These are phyloP conservation scores for Amanita rubescens DNA, from an alignment of 768 basidiomycete species.

Conservation along the genomic window DNA sequence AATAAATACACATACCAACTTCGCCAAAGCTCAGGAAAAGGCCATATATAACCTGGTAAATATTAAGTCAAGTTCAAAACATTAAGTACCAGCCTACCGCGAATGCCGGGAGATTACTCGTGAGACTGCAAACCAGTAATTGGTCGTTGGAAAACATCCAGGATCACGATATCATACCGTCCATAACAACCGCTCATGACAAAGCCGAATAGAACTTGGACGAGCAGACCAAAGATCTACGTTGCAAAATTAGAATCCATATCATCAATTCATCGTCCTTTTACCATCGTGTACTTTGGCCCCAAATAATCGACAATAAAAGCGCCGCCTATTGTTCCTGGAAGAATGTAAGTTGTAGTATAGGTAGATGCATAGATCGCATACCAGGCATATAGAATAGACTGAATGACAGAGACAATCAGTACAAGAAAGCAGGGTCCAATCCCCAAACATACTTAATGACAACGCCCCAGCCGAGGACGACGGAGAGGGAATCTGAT, in stretches of 20 bases:
- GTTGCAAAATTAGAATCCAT: neutral
- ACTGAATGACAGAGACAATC: conserved; percentile 10
- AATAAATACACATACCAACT: conserved; percentile 43
- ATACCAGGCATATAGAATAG: conserved; percentile 35
- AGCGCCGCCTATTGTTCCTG: conserved; percentile 63
- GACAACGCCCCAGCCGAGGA: conserved; percentile 82
- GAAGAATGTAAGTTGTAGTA: conserved; percentile 28
- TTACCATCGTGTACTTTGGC: conserved; percentile 69
- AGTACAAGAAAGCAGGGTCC: neutral
- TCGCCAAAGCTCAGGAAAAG: conserved; percentile 89
- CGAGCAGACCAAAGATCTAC: conserved; percentile 60
- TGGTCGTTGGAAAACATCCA: neutral
- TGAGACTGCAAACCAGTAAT: conserved; percentile 35
- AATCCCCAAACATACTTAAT: conserved; percentile 51
- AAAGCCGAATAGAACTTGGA: conserved; percentile 74
- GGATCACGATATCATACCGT: conserved; percentile 24
- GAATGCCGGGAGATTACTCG: conserved; percentile 62
- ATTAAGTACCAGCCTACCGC: conserved; percentile 37
- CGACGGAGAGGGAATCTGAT: conserved; percentile 41
- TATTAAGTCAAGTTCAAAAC: neutral
- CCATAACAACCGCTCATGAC: conserved; percentile 82
- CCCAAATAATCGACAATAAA: conserved; percentile 71
- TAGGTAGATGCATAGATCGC: neutral
- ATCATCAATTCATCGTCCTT: neutral
- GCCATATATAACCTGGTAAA: conserved; percentile 68